Base-by-base conservation (phyloP, 2,329 filamentous ascomycete genomes). In the Neoarthrinium moseri region DNA sequence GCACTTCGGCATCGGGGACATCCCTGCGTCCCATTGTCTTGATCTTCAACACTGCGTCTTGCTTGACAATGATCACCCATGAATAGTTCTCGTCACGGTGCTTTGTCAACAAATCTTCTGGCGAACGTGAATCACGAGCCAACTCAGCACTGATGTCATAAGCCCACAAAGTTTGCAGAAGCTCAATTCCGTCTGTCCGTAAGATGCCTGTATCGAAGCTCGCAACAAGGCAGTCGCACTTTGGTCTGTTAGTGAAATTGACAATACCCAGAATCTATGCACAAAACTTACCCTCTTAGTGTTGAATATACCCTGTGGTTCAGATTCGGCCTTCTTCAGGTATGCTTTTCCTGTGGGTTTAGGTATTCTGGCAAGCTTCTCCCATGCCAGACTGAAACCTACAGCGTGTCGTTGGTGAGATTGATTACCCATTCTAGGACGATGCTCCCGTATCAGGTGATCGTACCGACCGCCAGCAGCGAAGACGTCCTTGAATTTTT, bases 401-500 rank as follows among this genome's bases (percentile, higher is more conserved):
- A 97, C 94, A 5, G 90, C 92, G 61, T 95, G 89, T 17, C 83
- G 81, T 56, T 85, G 83, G 45, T 81, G 75, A 34, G 79, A 73
- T 46, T 78, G 79, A 20, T 75, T 77, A 32, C 81, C 75, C 33
- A 83, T 79, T 52, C 83, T 86, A 5, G 88, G 87, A 7, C 85
- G 81, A 59, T 95, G 88, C 50, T 95, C 88, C 61, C 84, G 84
- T 53, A 99, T 92, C 17, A 99, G 72, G 38, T 83, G 83, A 63
- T 99, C 95, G 62, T 99, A 99, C 39, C 94, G 83, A 3, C 94
- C 94, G 41, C 95, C 94, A 24, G 91, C 94, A 5, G 92, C 94
- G 59, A 97, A 90, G 0, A 97, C 89, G 55, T 94, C 87, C 56
- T 81, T 84, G 50, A 86, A 80, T 62, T 90, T 95, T 51, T 81